Evolutionary conservation across 768 basidiomycete genomes (phyloP).

Genomic region (Auriscalpium vulgare): DNA sequence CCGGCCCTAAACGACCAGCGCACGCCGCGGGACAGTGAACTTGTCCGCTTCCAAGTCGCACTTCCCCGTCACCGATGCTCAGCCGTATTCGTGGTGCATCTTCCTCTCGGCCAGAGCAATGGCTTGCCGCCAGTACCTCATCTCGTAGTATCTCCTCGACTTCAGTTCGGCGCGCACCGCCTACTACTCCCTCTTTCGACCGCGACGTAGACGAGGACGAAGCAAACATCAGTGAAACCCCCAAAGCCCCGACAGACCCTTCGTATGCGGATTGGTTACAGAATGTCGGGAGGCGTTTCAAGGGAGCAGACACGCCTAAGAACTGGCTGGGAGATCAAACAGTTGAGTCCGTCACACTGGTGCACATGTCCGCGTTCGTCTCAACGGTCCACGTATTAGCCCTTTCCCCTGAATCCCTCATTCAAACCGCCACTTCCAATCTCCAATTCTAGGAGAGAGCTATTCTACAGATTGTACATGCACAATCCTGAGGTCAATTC

Average conservation of each 20-base stretch:
- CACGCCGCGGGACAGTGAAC: background rate
- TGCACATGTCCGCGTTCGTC: constrained; percentile 6
- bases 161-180: background rate
- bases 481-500: constrained; percentile 45
- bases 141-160: background rate
- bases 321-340: constrained; percentile 57
- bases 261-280: constrained; percentile 5
- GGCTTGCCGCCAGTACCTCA: background rate
- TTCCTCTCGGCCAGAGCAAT: background rate
- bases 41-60: no score
- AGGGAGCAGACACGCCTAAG: constrained; percentile 25
- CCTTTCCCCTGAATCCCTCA: constrained; percentile 78
- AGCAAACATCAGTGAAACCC: constrained; percentile 12
- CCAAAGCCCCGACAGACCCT: background rate
- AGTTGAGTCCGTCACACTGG: constrained; percentile 34
- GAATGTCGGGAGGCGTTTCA: constrained; percentile 10
- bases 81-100: background rate
- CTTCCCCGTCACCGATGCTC: constrained; percentile 2
- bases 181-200: background rate
- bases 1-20: constrained; percentile 8
- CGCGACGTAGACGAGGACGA: background rate
- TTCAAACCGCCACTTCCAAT: constrained; percentile 77
- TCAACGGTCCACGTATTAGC: constrained; percentile 35
- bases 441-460: constrained; percentile 48
- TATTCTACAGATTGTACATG: constrained; percentile 57